Base-by-base conservation (phyloP, 768 basidiomycete genomes). In the Rhodotorula taiwanensis region DNA sequence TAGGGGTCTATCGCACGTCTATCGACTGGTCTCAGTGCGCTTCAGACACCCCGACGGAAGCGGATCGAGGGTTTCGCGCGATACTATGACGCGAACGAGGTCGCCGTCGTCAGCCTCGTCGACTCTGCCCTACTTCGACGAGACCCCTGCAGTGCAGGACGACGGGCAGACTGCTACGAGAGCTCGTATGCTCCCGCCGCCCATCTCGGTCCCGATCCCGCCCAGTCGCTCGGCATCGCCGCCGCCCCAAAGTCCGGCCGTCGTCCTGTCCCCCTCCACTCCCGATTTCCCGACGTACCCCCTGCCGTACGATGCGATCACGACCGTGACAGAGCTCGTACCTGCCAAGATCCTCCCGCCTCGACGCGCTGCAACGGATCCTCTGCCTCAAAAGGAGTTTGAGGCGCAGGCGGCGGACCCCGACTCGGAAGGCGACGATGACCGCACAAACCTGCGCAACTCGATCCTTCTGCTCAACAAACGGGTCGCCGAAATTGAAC, bases 191-290 rank as follows among this genome's bases (percentile, higher is more conserved):
- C 34, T 21, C 13, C 30, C 39, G 2, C 33, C 52, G 23, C 43
- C 42, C 11, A 20, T 15, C 42, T 18, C 14, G 52, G 28, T 21
- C 3, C 48, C 48, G 16, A 16, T 49, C n/a, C n/a, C 31, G 15
- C 5, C 31, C 1, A 31, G 15, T 5, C 41, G 8, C 57, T 42
- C 42, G 28, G 27, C 30, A 2, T 28, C 41, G 23, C 27, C 47
- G 27, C 47, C 41, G 8, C 49, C 59, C 2, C 36, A 45, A 25
- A 45, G 41, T 13, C 63, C 63, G 18, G 45, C 51, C 20, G 58
- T 65, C 34, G 34, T 65, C 43, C 54, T 65, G 23, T 55, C 53
- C n/a, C 63, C 63, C n/a, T 55, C 63, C 16, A 42, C 63, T 0
- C 63, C 63, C 53, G 63, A 65, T n/a, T 65, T 65, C 28, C 57